Base-by-base conservation (phyloP, 352 stramenopile genomes). In the Phytophthora foliorum region DNA sequence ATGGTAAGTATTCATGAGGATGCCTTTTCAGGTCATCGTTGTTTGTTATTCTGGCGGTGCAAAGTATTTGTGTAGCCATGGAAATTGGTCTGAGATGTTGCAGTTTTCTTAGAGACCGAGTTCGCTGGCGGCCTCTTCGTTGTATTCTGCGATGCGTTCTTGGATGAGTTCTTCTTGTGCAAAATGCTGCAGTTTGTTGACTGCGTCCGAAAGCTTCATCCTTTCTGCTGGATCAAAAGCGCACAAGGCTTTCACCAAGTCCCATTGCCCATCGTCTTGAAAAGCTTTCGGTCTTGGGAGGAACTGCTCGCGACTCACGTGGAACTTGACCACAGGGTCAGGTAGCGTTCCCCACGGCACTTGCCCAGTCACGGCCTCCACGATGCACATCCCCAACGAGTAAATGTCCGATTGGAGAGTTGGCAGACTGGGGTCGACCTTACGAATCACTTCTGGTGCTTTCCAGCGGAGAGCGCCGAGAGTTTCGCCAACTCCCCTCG, bases 391-490 rank as follows among this genome's bases (percentile, higher is more conserved):
- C 5, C 54, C 54, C 21, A 62, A 44, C 17, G 54, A 53, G 16
- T 45, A 52, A 13, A 62, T 19, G n/a, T 62, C 42, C 2, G 55
- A 63, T 22, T 54, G 44, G 11, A 24, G 2, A 0, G 44, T 54
- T 8, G 55, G 42, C 13, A 24, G 5, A 21, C n/a, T 54, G 4
- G 42, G 44, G 31, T 54, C 44, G 6, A 54, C 21, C 29, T 53
- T 63, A 25, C 55, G 55, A 14, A 63, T 63, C 41, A 63, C 5
- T 38, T 57, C 57, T 4, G 57, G 57, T 11, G 45, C 57, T 65
- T 57, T 56, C 57, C 57, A 65, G 22, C 57, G 57, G 27, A 57
- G 41, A 25, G 57, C 34, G 19, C 57, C 57, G 6, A 65, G 38
- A 3, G 57, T 52, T 51, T 65, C 34, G 16, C 32, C 41, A 32